Base-by-base conservation (phyloP, 225 moss, liverwort and hornwort species). In the Rhytidiadelphus loreus region DNA sequence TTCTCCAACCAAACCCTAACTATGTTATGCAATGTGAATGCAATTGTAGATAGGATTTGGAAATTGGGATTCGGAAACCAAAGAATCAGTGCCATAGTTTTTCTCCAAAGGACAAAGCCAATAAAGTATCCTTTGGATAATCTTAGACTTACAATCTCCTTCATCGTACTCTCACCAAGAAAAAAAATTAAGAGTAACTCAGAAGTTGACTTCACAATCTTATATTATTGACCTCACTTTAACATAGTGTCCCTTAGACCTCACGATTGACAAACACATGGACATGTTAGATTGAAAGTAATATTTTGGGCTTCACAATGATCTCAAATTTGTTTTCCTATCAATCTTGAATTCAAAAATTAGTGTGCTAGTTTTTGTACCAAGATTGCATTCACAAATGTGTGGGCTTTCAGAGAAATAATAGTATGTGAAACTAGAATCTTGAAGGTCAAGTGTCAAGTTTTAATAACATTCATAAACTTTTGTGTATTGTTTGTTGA, bases 171-270 rank as follows among this genome's bases (percentile, higher is more conserved):
- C 0, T 18, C 15, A 0, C 6, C 6, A 48, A 73, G 32, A 25
- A 32, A 32, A 37, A 19, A 48, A 74, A 30, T 48, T 8, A 39
- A 41, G 12, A 22, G 0, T 24, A 41, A 41, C 0, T 70, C 1
- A 3, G 0, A 70, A 25, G 8, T 1, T 41, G 14, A 70, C 15
- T 15, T 70, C 0, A 0, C 1, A 4, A 25, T 15, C 13, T 70
- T 41, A 41, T 8, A 41, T 4, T 39, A 69, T 13, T 68, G 68
- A n/a, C 22, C 7, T 68, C n/a, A n/a, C 12, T 68, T 68, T n/a
- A n/a, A 35, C 10, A 35, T 19, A 19, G 5, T 65, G 2, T 65
- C 37, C 3, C 5, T 5, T n/a, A 0, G 37, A 20, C 37, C 9
- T 65, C 35, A 33, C 5, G 2, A 30, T 30, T 3, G 2, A 62